Evolutionary conservation across 2,329 filamentous ascomycete genomes (phyloP).

Genomic region (Claviceps quebecensis): DNA sequence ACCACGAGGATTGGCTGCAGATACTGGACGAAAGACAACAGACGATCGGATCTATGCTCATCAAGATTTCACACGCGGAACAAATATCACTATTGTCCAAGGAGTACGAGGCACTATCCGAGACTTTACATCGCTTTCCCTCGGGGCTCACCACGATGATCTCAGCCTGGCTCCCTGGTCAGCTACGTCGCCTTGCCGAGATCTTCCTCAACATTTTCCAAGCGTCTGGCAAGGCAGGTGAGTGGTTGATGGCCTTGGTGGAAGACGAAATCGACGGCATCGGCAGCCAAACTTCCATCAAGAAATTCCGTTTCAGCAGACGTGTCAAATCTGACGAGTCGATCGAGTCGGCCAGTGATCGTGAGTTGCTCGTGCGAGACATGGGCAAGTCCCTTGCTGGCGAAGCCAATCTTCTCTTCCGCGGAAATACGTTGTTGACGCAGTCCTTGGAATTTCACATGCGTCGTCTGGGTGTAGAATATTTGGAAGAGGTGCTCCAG

Average conservation of each 20-base stretch:
- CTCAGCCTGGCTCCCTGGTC: slow-evolving; percentile 60
- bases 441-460: slow-evolving; percentile 92
- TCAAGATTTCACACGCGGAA: slow-evolving; percentile 75
- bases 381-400: slow-evolving; percentile 66
- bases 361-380: slow-evolving; percentile 60
- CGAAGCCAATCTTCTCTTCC: slow-evolving; percentile 88
- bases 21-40: slow-evolving; percentile 65
- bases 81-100: slow-evolving; percentile 74
- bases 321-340: slow-evolving; percentile 60
- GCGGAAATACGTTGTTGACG: slow-evolving; percentile 86
- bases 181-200: slow-evolving; percentile 69
- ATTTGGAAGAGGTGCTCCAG: slow-evolving; percentile 74
- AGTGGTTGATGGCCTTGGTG: slow-evolving; percentile 86
- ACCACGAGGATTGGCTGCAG: slow-evolving; percentile 79
- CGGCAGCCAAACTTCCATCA: slow-evolving; percentile 64
- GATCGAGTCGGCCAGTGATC: slow-evolving; percentile 45
- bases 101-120: slow-evolving; percentile 72
- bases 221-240: slow-evolving; percentile 66
- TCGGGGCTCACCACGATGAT: slow-evolving; percentile 77
- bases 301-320: slow-evolving; percentile 57
- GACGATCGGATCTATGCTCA: slow-evolving; percentile 66
- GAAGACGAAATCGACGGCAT: slow-evolving; percentile 96
- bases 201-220: slow-evolving; percentile 90
- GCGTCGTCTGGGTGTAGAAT: slow-evolving; percentile 85
- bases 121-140: slow-evolving; percentile 72